phyloP scores from a whole-genome alignment of 306 rosid species.

The Adenanthera pavonina region DNA sequence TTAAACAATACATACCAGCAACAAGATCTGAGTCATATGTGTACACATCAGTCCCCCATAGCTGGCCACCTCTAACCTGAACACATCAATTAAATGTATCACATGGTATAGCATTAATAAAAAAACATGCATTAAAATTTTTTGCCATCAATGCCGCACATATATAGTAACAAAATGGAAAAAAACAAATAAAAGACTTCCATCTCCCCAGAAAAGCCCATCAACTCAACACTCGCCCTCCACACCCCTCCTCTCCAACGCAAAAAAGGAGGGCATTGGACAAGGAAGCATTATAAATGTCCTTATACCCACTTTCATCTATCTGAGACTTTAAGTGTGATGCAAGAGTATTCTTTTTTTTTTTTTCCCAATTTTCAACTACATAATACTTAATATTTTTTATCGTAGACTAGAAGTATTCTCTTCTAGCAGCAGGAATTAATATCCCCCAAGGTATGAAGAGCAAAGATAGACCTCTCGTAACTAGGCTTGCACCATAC shows the following conservation, averaged over 20 bases:
- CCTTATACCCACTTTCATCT: not conserved
- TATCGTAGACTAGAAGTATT: too few species aligned
- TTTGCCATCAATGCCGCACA: slow-evolving; percentile 5
- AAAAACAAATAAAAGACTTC: slow-evolving; percentile 31
- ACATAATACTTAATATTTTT: not conserved
- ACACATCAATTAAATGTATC: slow-evolving; percentile 39
- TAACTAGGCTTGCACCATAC: too few species aligned
- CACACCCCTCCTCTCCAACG: not conserved
- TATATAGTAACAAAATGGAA: not conserved
- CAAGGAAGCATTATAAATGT: not conserved
- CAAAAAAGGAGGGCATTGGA: not conserved
- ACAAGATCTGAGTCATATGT: slow-evolving; percentile 97
- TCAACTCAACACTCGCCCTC: not conserved
- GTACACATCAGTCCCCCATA: slow-evolving; percentile 98
- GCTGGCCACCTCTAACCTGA: slow-evolving; percentile 96
- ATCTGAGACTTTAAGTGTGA: not conserved
- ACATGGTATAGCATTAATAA: slow-evolving; percentile 3
- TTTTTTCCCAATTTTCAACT: not conserved
- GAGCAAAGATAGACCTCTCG: too few species aligned
- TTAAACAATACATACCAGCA: slow-evolving; percentile 68
- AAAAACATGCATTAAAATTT: slow-evolving; percentile 9
- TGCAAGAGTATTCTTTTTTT: not conserved
- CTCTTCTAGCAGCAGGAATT: too few species aligned
- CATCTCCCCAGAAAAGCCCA: slow-evolving; percentile 21
- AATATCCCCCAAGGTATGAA: too few species aligned